Evolutionary conservation across 225 moss, liverwort and hornwort species (phyloP).

Genomic region (Takakia lepidozioides): DNA sequence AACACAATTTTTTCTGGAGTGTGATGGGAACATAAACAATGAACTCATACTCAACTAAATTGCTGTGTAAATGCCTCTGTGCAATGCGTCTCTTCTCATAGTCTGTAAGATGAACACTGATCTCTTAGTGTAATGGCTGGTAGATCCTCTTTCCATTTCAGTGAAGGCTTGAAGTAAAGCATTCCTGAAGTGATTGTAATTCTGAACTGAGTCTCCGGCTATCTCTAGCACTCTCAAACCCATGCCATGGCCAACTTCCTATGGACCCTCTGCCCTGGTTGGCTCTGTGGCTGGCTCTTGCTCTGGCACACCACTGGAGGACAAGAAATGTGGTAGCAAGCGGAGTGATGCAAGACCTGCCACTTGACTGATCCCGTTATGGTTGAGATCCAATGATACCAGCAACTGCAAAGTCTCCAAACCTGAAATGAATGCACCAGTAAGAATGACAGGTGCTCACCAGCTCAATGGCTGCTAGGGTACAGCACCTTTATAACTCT

Average conservation of each 20-base stretch:
- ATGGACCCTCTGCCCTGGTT: conserved; percentile 10
- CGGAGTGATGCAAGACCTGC: conserved; percentile 60
- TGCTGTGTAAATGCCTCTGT: no score
- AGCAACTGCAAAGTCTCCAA: conserved; percentile 66
- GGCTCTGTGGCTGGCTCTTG: background rate
- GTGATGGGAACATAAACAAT: no score
- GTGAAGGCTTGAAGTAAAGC: conserved; percentile 25
- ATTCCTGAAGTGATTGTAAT: conserved; percentile 21
- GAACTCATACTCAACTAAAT: no score
- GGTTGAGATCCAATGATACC: conserved; percentile 47
- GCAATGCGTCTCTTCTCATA: no score
- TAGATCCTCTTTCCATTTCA: no score
- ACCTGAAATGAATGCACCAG: conserved; percentile 23
- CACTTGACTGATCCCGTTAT: conserved; percentile 51
- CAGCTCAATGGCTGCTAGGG: no score
- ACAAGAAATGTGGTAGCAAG: conserved; percentile 14
- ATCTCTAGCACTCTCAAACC: conserved; percentile 36
- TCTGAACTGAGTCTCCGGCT: conserved; percentile 50
- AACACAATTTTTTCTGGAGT: no score
- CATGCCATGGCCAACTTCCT: conserved; percentile 48
- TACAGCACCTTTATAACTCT: background rate
- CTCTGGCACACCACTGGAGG: background rate
- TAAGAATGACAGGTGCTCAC: no score
- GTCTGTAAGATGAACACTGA: no score
- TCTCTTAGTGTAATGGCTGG: no score